A percentile compares a stretch with the other conserved stretches of the same genome.
phyloP scores from a whole-genome alignment of 805 yeast genomes.

The Kuraishia piskuri region DNA sequence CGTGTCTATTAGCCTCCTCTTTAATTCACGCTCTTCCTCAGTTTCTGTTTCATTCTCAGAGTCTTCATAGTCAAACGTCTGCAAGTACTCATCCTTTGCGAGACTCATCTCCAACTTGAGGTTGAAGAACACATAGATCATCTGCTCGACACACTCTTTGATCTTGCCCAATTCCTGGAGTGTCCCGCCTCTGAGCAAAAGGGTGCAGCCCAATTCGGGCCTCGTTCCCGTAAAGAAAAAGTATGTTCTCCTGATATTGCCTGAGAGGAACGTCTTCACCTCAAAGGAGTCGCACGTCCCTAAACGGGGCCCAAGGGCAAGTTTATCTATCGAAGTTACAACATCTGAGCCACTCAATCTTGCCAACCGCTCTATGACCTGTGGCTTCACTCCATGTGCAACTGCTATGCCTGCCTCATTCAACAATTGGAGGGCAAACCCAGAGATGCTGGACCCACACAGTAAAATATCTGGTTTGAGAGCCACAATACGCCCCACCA shows the following conservation, averaged over 20 bases:
- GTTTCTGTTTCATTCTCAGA: background rate
- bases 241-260: slow-evolving; percentile 55
- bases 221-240: slow-evolving; percentile 76
- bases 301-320: slow-evolving; percentile 60
- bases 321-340: slow-evolving; percentile 75
- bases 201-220: slow-evolving; percentile 68
- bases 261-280: slow-evolving; percentile 54
- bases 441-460: slow-evolving; percentile 73
- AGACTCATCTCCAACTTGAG: slow-evolving; percentile 71
- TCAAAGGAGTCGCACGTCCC: slow-evolving; percentile 73
- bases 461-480: slow-evolving; percentile 73
- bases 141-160: slow-evolving; percentile 72
- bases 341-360: slow-evolving; percentile 79
- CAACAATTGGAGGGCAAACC: slow-evolving; percentile 65
- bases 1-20: background rate
- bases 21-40: background rate
- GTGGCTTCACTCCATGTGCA: slow-evolving; percentile 71
- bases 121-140: slow-evolving; percentile 73
- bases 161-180: slow-evolving; percentile 52
- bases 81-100: slow-evolving; percentile 61
- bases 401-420: slow-evolving; percentile 76
- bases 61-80: slow-evolving; percentile 27
- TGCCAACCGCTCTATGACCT: slow-evolving; percentile 70
- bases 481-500: slow-evolving; percentile 70
- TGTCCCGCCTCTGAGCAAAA: slow-evolving; percentile 76